These are phyloP conservation scores for Ustilago shanxiensis DNA, from an alignment of 1,284 basidiomycete genomes.

Conservation along the genomic window DNA sequence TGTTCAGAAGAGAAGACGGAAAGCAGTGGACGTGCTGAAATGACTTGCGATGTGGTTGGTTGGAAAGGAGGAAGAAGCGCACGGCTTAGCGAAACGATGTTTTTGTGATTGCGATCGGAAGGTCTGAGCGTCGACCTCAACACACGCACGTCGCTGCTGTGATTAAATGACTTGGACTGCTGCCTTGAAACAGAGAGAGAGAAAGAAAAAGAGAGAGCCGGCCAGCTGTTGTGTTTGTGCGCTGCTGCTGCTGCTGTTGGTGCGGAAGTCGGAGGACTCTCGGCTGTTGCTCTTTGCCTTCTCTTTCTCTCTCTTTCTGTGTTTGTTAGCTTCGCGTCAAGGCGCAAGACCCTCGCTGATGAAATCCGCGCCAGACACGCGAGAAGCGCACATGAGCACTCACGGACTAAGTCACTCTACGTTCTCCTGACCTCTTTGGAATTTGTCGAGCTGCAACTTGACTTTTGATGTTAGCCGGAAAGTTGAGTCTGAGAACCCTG, in stretches of 20 bases:
- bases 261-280: conserved; percentile 10
- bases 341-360: not conserved
- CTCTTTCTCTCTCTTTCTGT: not conserved
- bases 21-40: not conserved
- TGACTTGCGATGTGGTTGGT: not conserved
- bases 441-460: not conserved
- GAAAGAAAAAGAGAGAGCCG: conserved; percentile 1
- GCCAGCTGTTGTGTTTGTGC: not conserved
- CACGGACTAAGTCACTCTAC: too few species aligned
- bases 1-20: not conserved
- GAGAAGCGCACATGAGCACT: not conserved
- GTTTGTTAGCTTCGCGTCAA: conserved; percentile 2
- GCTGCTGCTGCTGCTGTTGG: not conserved
- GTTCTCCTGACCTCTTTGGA: not conserved
- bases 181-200: too few species aligned
- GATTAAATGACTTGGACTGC: not conserved
- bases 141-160: not conserved
- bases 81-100: not conserved
- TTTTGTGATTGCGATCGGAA: not conserved
- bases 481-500: not conserved
- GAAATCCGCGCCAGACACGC: not conserved
- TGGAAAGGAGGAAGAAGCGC: not conserved
- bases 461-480: not conserved
- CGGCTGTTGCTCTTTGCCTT: not conserved
- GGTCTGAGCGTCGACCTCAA: not conserved